Evolutionary conservation across 495 filamentous ascomycete species (phyloP).

Genomic region (Aeminium ludgeri): DNA sequence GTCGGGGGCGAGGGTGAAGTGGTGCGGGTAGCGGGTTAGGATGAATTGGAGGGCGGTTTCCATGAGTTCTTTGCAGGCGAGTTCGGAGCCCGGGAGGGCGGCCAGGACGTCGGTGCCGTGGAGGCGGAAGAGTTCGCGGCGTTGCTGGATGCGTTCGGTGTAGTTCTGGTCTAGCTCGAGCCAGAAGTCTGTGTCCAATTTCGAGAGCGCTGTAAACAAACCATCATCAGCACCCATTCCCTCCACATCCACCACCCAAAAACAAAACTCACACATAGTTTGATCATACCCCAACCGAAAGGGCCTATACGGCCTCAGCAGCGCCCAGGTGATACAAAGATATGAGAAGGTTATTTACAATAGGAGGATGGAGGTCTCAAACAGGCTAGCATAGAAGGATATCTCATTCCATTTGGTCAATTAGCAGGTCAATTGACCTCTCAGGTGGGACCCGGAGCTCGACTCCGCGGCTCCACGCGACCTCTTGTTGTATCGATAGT

Average conservation of each 20-base stretch:
- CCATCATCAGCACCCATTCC: conserved; percentile 14
- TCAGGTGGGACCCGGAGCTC: no score
- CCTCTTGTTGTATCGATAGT: no score
- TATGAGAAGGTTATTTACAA: conserved; percentile 44
- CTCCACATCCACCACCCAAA: neutral
- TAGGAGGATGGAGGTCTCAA: no score
- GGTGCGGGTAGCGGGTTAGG: conserved; percentile 60
- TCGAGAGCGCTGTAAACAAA: conserved; percentile 45
- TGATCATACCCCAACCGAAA: conserved; percentile 84
- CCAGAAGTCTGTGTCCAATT: conserved; percentile 79
- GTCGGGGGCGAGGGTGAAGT: conserved; percentile 48
- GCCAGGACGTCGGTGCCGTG: conserved; percentile 50
- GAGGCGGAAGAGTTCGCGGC: conserved; percentile 47
- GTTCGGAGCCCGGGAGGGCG: conserved; percentile 57
- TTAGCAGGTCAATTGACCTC: no score
- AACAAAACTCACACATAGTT: conserved; percentile 62
- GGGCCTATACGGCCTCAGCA: conserved; percentile 38
- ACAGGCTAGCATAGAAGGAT: no score
- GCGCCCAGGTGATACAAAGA: conserved; percentile 25
- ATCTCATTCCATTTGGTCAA: no score
- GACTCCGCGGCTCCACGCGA: no score
- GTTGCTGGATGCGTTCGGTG: conserved; percentile 48
- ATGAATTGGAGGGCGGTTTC: conserved; percentile 74
- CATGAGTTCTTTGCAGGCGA: conserved; percentile 80
- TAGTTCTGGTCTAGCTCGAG: conserved; percentile 76